Conservation (phyloP, 768 basidiomycete genomes). For the Daedaleopsis sinensis region DNA sequence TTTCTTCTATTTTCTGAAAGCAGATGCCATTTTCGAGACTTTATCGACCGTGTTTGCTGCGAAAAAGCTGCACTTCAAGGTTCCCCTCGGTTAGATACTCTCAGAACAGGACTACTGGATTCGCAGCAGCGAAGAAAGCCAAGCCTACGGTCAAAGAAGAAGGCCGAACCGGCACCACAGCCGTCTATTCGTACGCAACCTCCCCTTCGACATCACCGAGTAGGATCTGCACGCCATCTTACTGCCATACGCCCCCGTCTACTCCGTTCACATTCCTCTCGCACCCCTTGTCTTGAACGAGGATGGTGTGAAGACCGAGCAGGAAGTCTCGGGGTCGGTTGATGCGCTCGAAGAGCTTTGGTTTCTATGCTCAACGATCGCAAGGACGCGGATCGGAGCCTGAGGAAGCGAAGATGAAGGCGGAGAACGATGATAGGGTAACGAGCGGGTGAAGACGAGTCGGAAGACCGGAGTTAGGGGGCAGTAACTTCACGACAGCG, state of each 20-base stretch:
- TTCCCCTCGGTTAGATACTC: conserved; percentile 75
- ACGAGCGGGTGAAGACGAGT: conserved; percentile 36
- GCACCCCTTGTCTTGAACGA: conserved; percentile 26
- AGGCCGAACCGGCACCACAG: conserved; percentile 52
- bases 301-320: conserved; percentile 29
- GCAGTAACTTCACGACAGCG: too few species aligned
- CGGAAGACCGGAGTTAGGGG: neutral
- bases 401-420: conserved; percentile 59
- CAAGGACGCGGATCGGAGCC: conserved; percentile 92
- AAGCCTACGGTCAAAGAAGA: conserved; percentile 23
- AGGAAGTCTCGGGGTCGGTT: conserved; percentile 33
- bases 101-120: conserved; percentile 81
- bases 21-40: conserved; percentile 72
- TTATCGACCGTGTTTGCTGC: conserved; percentile 71
- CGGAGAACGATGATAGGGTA: conserved; percentile 35
- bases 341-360: conserved; percentile 73
- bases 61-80: conserved; percentile 91
- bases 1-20: conserved; percentile 43
- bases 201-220: conserved; percentile 82
- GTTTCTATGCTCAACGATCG: conserved; percentile 89
- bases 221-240: conserved; percentile 86
- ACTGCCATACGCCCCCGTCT: conserved; percentile 84
- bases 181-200: conserved; percentile 88
- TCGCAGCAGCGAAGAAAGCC: conserved; percentile 37
- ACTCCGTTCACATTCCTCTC: conserved; percentile 80